Base-by-base conservation (phyloP, 345 rosid species). In the Lepidium aucheri region DNA sequence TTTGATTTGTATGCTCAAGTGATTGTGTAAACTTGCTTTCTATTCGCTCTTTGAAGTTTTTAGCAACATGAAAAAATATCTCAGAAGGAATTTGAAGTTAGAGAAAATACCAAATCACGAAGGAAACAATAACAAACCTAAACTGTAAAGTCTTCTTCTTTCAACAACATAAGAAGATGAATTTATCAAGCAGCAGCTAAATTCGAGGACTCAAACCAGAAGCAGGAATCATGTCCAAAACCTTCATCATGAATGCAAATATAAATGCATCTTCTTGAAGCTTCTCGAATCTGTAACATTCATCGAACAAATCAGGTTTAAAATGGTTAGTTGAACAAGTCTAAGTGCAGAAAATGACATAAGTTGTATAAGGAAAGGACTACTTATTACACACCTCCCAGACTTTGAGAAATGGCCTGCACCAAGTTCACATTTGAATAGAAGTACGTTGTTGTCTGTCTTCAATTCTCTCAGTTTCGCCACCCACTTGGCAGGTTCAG, bases 381-480 rank as follows among this genome's bases (percentile, higher is more conserved):
- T 8, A 43, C n/a, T n/a, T 13, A 40, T 1, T 16, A 15, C 42
- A 36, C 78, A 94, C 99, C 99, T 88, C 70, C 99, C 97, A 0
- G 99, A 88, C 72, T 93, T 93, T 12, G 97, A 88, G 73, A 84
- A 88, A 84, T 93, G 98, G 14, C 98, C 98, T 12, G 96, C 94
- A 39, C 98, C 89, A 47, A 93, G 82, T 73, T 88, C 92, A 67
- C 97, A 90, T 78, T 88, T 93, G 74, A 93, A 83, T 80, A 90
- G 35, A 35, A 93, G 85, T 35, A 79, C 13, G 67, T 93, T 93
- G 40, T 74, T 68, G 57, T 90, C 95, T 2, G 85, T 86, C 84
- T 90, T 93, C 85, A 77, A 26, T 41, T 85, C 97, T 82, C 97
- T 84, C 75, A 93, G 86, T 77, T 93, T 93, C 17, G 92, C 94